Conservation (phyloP, 108 stramenopile species). For the Skeletonema grethae region DNA sequence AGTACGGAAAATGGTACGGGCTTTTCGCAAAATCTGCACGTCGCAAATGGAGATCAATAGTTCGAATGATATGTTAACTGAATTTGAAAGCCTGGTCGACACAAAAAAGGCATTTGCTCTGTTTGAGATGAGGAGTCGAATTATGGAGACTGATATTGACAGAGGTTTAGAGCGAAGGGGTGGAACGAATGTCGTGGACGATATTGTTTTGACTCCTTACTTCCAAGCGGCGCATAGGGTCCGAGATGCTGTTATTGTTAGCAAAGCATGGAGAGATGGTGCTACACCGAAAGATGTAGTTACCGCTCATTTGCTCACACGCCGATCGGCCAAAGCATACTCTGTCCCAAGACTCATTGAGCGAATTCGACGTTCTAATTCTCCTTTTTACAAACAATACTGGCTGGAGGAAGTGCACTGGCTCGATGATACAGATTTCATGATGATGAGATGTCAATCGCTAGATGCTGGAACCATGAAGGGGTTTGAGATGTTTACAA, state of each 20-base stretch:
- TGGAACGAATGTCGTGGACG: conserved; percentile 79
- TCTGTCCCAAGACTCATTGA: conserved; percentile 53
- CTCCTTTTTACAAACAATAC: conserved; percentile 28
- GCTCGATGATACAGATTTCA: conserved; percentile 82
- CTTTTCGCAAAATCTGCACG: conserved; percentile 71
- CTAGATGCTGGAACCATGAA: conserved; percentile 75
- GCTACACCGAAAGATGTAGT: conserved; percentile 80
- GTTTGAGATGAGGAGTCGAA: conserved; percentile 88
- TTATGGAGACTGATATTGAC: conserved; percentile 91
- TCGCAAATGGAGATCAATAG: conserved; percentile 39
- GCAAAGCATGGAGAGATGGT: conserved; percentile 90
- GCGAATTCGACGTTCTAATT: conserved; percentile 27
- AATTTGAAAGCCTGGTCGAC: conserved; percentile 71
- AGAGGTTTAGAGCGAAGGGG: conserved; percentile 82
- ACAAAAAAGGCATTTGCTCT: conserved; percentile 85
- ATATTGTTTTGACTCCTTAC: conserved; percentile 76
- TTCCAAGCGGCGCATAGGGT: conserved; percentile 71
- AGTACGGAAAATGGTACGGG: conserved; percentile 67
- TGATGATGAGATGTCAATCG: conserved; percentile 74
- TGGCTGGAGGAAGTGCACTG: conserved; percentile 75
- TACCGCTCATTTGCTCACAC: conserved; percentile 69
- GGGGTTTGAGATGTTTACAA: conserved; percentile 89
- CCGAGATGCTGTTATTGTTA: conserved; percentile 85
- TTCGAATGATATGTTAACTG: conserved; percentile 47
- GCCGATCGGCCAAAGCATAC: conserved; percentile 57